These are phyloP conservation scores for Colletotrichum sp. DNA, from an alignment of 2,329 filamentous ascomycete genomes.

Conservation along the genomic window DNA sequence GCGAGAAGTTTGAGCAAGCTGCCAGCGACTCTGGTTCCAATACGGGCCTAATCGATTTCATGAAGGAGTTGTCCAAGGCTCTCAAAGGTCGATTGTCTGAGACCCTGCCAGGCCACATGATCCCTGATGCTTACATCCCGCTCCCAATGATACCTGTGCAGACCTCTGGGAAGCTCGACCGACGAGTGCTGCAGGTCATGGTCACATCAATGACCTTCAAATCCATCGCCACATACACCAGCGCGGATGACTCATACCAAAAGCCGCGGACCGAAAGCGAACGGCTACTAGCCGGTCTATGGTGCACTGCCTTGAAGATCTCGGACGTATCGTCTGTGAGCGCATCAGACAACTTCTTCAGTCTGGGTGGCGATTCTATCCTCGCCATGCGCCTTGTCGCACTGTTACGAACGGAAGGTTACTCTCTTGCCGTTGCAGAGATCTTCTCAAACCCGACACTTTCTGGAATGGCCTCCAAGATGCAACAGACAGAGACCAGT, in stretches of 20 bases:
- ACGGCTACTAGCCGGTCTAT: not conserved
- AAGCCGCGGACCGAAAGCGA: not conserved
- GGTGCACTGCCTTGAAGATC: conserved; percentile 12
- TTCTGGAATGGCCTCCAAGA: conserved; percentile 9
- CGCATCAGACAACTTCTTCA: conserved; percentile 23
- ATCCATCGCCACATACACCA: not conserved
- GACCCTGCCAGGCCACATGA: not conserved
- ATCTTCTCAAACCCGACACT: conserved; percentile 16
- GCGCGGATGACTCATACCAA: not conserved
- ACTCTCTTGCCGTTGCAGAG: conserved; percentile 18
- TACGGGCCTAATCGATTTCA: not conserved
- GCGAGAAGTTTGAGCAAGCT: not conserved
- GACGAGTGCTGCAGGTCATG: not conserved
- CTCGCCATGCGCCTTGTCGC: conserved; percentile 29
- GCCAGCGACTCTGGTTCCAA: not conserved
- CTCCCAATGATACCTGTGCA: not conserved
- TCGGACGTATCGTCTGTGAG: not conserved
- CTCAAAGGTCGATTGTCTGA: not conserved
- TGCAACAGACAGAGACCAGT: not conserved
- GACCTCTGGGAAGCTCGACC: conserved; percentile 2
- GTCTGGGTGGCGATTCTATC: conserved; percentile 27
- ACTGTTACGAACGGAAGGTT: conserved; percentile 16
- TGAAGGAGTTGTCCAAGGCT: not conserved
- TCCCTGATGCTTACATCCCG: not conserved
- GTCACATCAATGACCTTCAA: not conserved